A percentile compares a stretch with the other conserved stretches of the same genome.
Evolutionary conservation across 495 filamentous ascomycete genomes (phyloP).

Genomic region (Aspergillus cavernicola): DNA sequence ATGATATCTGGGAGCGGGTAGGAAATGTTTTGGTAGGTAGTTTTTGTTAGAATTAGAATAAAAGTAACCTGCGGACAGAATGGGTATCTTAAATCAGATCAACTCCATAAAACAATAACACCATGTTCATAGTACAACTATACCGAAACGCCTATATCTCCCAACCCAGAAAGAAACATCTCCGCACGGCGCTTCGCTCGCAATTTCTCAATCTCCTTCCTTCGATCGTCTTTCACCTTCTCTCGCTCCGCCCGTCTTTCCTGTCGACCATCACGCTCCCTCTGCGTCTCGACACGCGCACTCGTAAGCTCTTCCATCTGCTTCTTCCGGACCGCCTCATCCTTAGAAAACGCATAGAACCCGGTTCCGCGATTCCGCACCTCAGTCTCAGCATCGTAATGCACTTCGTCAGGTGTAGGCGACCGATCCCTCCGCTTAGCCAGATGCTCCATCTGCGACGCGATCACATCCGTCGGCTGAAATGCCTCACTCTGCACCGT

Average conservation of each 20-base stretch:
- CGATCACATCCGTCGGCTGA: conserved; percentile 57
- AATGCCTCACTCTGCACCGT: conserved; percentile 80
- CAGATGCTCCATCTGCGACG: conserved; percentile 64
- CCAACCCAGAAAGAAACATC: conserved; percentile 58
- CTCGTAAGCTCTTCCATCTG: conserved; percentile 74
- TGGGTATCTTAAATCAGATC: conserved; percentile 20
- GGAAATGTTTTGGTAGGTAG: neutral
- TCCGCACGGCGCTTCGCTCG: conserved; percentile 60
- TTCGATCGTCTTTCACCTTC: conserved; percentile 51
- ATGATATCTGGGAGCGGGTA: neutral
- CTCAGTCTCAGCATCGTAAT: conserved; percentile 83
- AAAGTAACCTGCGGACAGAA: conserved; percentile 5
- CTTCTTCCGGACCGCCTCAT: conserved; percentile 56
- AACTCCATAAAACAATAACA: neutral
- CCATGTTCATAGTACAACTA: neutral
- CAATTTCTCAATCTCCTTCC: conserved; percentile 57
- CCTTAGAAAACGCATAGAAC: conserved; percentile 79
- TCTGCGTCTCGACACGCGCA: conserved; percentile 67
- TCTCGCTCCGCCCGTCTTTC: conserved; percentile 44
- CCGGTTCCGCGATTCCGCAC: conserved; percentile 83
- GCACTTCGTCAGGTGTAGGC: conserved; percentile 67
- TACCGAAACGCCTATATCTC: conserved; percentile 14
- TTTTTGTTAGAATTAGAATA: conserved; percentile 4
- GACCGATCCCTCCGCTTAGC: conserved; percentile 70
- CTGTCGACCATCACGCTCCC: conserved; percentile 50